A percentile compares a stretch with the other conserved stretches of the same genome.
Conservation (phyloP, 306 rosid species). For the Glycine soja region DNA sequence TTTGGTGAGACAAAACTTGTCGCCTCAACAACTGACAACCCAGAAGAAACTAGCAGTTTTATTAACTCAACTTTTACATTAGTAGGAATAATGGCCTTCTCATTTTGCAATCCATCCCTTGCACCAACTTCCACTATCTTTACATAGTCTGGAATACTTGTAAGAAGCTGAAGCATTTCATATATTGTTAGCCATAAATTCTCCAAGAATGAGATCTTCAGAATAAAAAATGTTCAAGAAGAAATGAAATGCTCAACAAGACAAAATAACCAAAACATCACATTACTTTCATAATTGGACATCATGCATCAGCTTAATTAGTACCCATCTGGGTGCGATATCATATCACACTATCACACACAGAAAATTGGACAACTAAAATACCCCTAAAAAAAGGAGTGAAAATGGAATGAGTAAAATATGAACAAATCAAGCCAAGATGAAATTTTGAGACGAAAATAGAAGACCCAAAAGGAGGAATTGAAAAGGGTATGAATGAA, state of each 20-base stretch:
- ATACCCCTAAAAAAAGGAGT: background rate
- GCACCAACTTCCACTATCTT: slow-evolving; percentile 96
- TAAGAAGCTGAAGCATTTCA: slow-evolving; percentile 52
- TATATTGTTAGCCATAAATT: slow-evolving; percentile 39
- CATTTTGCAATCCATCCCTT: slow-evolving; percentile 95
- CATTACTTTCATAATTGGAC: background rate
- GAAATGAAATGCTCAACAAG: slow-evolving; percentile 27
- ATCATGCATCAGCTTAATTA: background rate
- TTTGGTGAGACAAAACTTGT: slow-evolving; percentile 97
- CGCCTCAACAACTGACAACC: slow-evolving; percentile 83
- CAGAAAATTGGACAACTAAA: background rate
- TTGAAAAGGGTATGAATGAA: slow-evolving; percentile 23
- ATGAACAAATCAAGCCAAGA: background rate
- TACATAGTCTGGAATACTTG: slow-evolving; percentile 69
- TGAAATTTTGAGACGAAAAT: slow-evolving; percentile 24
- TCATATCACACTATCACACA: too few species aligned
- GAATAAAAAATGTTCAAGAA: slow-evolving; percentile 32
- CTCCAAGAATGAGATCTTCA: slow-evolving; percentile 22
- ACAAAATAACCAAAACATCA: slow-evolving; percentile 25
- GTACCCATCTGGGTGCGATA: background rate
- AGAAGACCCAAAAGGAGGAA: slow-evolving; percentile 23
- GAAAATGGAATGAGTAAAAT: background rate
- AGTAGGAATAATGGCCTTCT: slow-evolving; percentile 82
- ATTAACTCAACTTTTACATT: slow-evolving; percentile 77
- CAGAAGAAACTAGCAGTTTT: slow-evolving; percentile 78